A percentile compares a stretch with the other conserved stretches of the same genome.
Evolutionary conservation across 129 eudicot genomes (phyloP).

Genomic region (Gnaphalium uliginosum): DNA sequence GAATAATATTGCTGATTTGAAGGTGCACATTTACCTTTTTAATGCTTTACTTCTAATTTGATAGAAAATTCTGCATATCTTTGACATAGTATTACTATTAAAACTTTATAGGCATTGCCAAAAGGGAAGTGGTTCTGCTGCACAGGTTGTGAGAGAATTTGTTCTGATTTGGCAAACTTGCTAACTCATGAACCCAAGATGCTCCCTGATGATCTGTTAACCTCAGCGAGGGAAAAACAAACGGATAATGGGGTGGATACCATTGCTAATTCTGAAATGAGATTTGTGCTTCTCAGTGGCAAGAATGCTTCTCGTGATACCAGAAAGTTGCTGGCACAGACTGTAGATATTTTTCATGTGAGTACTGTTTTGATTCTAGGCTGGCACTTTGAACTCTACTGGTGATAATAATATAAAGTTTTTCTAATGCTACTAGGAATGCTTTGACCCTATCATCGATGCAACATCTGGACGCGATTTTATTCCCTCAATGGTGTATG

Average conservation of each 20-base stretch:
- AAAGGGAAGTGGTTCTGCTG: conserved; percentile 87
- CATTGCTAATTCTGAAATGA: conserved; percentile 52
- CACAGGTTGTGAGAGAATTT: conserved; percentile 59
- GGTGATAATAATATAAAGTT: neutral
- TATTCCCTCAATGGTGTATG: conserved; percentile 92
- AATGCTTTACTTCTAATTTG: neutral
- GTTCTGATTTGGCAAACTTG: conserved; percentile 58
- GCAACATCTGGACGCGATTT: conserved; percentile 76
- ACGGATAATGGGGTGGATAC: conserved; percentile 26
- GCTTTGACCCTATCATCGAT: conserved; percentile 88
- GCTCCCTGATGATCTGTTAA: conserved; percentile 56
- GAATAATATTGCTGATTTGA: conserved; percentile 74
- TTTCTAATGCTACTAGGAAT: conserved; percentile 49
- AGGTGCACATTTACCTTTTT: conserved; percentile 2
- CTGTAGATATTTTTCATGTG: conserved; percentile 91
- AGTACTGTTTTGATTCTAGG: conserved; percentile 26
- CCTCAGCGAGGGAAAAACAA: conserved; percentile 54
- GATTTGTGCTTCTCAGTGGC: conserved; percentile 82
- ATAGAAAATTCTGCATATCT: neutral
- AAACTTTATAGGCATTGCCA: conserved; percentile 65
- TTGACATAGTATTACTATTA: neutral
- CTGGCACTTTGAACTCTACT: neutral
- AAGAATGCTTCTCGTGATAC: conserved; percentile 68
- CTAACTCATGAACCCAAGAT: conserved; percentile 61
- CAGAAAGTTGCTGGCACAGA: conserved; percentile 70